Evolutionary conservation across 148 eudicot species (phyloP).

Genomic region (Salicornia ramosissima): DNA sequence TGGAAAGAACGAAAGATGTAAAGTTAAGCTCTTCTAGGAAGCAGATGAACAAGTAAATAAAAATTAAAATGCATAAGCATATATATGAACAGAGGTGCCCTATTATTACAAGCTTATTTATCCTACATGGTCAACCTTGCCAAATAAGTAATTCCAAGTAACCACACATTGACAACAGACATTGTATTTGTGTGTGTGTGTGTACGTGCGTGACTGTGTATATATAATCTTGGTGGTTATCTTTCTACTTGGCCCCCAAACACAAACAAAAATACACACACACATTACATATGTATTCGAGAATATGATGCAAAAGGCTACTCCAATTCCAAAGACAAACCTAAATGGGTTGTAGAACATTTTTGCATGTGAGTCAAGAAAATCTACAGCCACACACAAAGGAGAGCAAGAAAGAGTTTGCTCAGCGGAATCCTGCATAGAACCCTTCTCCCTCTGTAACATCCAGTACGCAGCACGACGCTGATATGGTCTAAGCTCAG

Average conservation of each 20-base stretch:
- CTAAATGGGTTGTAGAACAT: constrained; percentile 91
- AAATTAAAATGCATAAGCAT: background rate
- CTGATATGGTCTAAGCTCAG: constrained; percentile 95
- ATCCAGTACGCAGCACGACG: constrained; percentile 96
- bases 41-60: background rate
- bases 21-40: background rate
- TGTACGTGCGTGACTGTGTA: too few relatives aligned
- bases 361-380: constrained; percentile 56
- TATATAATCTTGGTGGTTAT: too few relatives aligned
- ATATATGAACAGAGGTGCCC: background rate
- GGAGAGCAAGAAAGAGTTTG: constrained; percentile 48
- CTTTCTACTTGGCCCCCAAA: too few relatives aligned
- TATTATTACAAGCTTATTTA: background rate
- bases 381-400: constrained; percentile 63
- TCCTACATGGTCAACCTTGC: background rate
- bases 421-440: constrained; percentile 28
- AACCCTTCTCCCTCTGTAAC: constrained; percentile 78
- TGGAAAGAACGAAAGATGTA: background rate
- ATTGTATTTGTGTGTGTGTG: too few relatives aligned
- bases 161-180: background rate
- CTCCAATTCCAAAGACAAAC: constrained; percentile 31
- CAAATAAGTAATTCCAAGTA: background rate
- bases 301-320: too few relatives aligned
- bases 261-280: too few relatives aligned
- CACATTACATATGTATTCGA: too few relatives aligned